A percentile compares a stretch with the other conserved stretches of the same genome.
phyloP scores from a whole-genome alignment of 2,329 filamentous ascomycete genomes.

The Sporothrix brasiliensis region DNA sequence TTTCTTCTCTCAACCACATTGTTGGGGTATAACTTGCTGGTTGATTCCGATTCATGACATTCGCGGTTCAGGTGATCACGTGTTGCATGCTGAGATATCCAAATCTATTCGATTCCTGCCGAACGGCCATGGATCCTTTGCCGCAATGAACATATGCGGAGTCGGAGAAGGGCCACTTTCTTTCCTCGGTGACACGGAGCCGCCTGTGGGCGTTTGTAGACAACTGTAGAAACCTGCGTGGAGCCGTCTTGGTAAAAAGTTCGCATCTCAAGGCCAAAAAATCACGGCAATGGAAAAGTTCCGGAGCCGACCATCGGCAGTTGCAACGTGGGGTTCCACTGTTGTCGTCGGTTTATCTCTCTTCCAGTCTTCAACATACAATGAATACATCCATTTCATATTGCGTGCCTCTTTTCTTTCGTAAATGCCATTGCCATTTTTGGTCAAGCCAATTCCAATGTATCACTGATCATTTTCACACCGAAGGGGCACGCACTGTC shows the following conservation, averaged over 20 bases:
- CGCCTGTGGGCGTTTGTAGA: no score
- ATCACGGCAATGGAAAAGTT: constrained; percentile 22
- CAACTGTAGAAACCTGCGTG: no score
- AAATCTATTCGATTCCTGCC: background rate
- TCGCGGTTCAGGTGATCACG: background rate
- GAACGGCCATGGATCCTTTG: background rate
- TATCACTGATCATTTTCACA: background rate
- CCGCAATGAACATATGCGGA: background rate
- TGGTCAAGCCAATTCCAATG: background rate
- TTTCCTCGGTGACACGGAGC: no score
- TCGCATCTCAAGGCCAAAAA: background rate
- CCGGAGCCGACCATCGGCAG: constrained; percentile 21
- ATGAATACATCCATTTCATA: no score
- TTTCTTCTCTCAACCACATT: background rate
- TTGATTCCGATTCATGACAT: background rate
- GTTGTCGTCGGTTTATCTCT: constrained; percentile 10
- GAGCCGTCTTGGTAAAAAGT: no score
- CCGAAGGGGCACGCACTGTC: no score
- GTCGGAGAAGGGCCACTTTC: background rate
- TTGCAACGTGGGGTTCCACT: constrained; percentile 21
- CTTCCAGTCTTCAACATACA: constrained; percentile 12
- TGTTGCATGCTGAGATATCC: background rate
- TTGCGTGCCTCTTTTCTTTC: background rate
- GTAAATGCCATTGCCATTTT: background rate
- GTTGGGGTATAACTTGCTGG: background rate